Conservation (phyloP, 768 basidiomycete genomes). For the Lyophyllum decastes region DNA sequence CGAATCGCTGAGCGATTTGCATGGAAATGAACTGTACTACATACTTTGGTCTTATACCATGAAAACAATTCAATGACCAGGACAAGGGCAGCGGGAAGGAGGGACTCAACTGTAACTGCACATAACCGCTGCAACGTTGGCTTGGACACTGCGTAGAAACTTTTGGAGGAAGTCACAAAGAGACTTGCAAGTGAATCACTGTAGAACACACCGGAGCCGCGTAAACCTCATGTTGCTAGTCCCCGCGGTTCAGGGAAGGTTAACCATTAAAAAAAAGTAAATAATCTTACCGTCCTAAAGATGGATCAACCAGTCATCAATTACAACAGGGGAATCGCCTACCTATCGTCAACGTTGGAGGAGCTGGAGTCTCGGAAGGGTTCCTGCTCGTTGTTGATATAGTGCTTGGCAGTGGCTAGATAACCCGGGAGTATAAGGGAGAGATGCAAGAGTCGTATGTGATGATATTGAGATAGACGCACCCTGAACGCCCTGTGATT, state of each 20-base stretch:
- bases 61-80: neutral
- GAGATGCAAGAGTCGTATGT: neutral
- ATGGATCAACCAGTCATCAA: neutral
- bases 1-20: neutral
- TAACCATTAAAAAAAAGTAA: neutral
- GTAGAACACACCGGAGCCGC: slow-evolving; percentile 42
- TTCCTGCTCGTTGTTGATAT: slow-evolving; percentile 51
- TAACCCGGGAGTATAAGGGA: neutral
- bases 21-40: neutral
- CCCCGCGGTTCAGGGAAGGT: neutral
- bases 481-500: slow-evolving; percentile 54
- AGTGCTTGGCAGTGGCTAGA: slow-evolving; percentile 43
- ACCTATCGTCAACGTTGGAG: slow-evolving; percentile 47
- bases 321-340: slow-evolving; percentile 4
- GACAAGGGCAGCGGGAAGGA: neutral
- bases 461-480: neutral
- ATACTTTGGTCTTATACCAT: slow-evolving; percentile 34
- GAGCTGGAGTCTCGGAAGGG: slow-evolving; percentile 43
- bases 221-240: slow-evolving; percentile 58
- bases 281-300: slow-evolving; percentile 32
- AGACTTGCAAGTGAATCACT: neutral
- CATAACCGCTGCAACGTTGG: slow-evolving; percentile 68
- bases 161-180: slow-evolving; percentile 11
- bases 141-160: slow-evolving; percentile 62
- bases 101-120: slow-evolving; percentile 53